phyloP scores from a whole-genome alignment of 1,284 basidiomycete genomes.

The Tremellales sp. region DNA sequence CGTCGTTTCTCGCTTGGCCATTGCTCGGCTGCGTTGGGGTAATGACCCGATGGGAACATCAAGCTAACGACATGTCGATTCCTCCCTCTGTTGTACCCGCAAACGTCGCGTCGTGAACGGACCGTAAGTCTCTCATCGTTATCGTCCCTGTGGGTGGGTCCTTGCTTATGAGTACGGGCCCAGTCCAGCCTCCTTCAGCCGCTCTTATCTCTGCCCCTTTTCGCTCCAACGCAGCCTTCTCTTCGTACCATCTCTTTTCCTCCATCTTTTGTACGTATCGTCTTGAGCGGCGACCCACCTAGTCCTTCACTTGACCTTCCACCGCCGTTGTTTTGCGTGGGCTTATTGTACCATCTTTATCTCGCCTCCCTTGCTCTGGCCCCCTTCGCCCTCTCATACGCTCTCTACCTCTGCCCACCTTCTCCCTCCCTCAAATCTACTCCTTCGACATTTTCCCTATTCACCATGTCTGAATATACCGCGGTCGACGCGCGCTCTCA shows the following conservation, averaged over 20 bases:
- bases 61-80: too few species aligned
- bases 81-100: too few species aligned
- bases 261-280: slow-evolving; percentile 5
- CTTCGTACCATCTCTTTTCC: slow-evolving; percentile 8
- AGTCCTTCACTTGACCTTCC: slow-evolving; percentile 1
- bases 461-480: neutral
- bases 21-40: too few species aligned
- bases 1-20: too few species aligned
- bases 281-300: slow-evolving; percentile 1
- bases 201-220: slow-evolving; percentile 3
- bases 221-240: neutral
- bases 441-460: neutral
- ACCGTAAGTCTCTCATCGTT: too few species aligned
- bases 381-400: slow-evolving; percentile 1
- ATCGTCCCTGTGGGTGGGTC: too few species aligned
- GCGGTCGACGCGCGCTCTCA: slow-evolving; percentile 1
- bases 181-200: neutral
- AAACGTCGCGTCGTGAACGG: too few species aligned
- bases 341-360: slow-evolving; percentile 1
- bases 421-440: neutral
- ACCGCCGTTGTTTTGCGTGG: slow-evolving; percentile 1
- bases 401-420: slow-evolving; percentile 5
- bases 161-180: too few species aligned
- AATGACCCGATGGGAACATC: too few species aligned
- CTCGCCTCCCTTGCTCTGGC: neutral